Evolutionary conservation across 225 moss, liverwort and hornwort species (phyloP).

Genomic region (Takakia lepidozioides): DNA sequence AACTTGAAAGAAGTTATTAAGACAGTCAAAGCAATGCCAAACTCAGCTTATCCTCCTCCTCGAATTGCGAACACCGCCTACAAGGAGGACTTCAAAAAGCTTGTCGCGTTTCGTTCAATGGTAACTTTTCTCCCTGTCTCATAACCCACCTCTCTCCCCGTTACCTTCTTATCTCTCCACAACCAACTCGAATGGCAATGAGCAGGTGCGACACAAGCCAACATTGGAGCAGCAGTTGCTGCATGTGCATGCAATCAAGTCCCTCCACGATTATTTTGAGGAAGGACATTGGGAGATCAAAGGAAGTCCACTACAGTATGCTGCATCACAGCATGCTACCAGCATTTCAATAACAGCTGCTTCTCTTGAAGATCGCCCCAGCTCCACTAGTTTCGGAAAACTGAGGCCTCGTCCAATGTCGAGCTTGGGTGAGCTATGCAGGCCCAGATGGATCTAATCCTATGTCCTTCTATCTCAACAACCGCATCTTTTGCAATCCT

Average conservation of each 20-base stretch:
- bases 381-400: background rate
- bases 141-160: too few species aligned
- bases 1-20: conserved; percentile 26
- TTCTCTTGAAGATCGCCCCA: background rate
- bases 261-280: conserved; percentile 20
- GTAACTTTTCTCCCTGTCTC: conserved; percentile 12
- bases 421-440: conserved; percentile 8
- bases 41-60: background rate
- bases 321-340: conserved; percentile 5
- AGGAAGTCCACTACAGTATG: conserved; percentile 5
- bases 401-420: background rate
- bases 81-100: conserved; percentile 17
- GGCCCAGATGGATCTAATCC: conserved; percentile 13
- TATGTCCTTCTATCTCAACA: too few species aligned
- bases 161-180: background rate
- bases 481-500: too few species aligned
- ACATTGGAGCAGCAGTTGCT: conserved; percentile 30
- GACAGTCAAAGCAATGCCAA: conserved; percentile 6
- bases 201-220: conserved; percentile 36
- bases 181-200: background rate
- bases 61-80: background rate
- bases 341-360: conserved; percentile 2
- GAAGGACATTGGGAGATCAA: conserved; percentile 9
- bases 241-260: conserved; percentile 24
- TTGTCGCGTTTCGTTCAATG: conserved; percentile 19